Evolutionary conservation across 352 stramenopile species (phyloP).

Genomic region (Nothophytophthora sp.): DNA sequence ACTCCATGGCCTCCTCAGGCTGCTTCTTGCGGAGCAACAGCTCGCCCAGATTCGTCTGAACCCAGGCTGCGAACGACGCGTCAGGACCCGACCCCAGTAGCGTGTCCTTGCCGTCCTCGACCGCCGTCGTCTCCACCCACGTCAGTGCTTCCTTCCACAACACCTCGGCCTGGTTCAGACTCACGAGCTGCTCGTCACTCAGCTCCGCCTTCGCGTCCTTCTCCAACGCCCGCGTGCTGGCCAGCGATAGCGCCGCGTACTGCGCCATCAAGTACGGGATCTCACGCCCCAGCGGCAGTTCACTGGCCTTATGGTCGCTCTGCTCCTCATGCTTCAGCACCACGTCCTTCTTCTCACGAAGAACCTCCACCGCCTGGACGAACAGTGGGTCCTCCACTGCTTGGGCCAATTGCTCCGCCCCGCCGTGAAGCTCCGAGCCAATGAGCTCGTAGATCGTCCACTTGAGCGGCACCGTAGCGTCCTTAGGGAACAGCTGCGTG

Average conservation of each 20-base stretch:
- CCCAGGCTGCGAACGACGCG: constrained; percentile 61
- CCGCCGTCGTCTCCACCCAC: constrained; percentile 55
- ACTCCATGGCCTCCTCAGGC: constrained; percentile 66
- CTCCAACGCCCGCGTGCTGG: constrained; percentile 39
- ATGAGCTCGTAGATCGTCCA: constrained; percentile 77
- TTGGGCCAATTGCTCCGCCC: constrained; percentile 34
- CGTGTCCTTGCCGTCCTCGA: constrained; percentile 46
- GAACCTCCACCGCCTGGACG: constrained; percentile 49
- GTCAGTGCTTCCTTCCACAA: constrained; percentile 68
- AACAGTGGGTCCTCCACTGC: constrained; percentile 62
- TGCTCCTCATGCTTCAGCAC: constrained; percentile 53
- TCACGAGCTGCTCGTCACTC: constrained; percentile 41
- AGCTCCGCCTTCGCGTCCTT: constrained; percentile 21
- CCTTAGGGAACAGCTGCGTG: constrained; percentile 48
- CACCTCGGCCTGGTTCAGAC: constrained; percentile 62
- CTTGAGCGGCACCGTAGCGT: constrained; percentile 66
- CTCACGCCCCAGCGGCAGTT: constrained; percentile 58
- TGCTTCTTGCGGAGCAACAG: constrained; percentile 59
- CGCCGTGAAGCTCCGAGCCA: constrained; percentile 44
- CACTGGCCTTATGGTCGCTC: constrained; percentile 38
- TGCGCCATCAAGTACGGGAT: constrained; percentile 75
- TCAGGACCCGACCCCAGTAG: constrained; percentile 51
- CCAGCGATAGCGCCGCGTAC: constrained; percentile 62
- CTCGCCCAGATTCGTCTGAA: constrained; percentile 73
- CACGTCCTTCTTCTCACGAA: constrained; percentile 64